A percentile compares a stretch with the other conserved stretches of the same genome.
Conservation (phyloP, 257 asterid species). For the Ilex aquifolium region DNA sequence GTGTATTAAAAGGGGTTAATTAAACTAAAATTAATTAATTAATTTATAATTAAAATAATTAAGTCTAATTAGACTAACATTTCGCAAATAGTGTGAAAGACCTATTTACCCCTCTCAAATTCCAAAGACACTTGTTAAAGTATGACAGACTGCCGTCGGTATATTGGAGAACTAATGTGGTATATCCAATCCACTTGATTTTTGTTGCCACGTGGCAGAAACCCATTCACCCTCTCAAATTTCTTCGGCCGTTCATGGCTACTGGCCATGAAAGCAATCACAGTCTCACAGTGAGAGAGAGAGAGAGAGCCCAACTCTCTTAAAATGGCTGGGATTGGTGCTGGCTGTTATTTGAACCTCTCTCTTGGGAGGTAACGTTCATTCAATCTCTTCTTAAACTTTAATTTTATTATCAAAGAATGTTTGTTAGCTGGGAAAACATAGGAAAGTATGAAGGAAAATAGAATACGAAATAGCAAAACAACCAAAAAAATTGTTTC, state of each 20-base stretch:
- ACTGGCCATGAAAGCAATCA: conserved; percentile 11
- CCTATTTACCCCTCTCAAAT: too few species aligned
- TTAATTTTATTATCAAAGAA: not conserved
- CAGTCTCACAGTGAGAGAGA: conserved; percentile 9
- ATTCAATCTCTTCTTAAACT: not conserved
- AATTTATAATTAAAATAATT: too few species aligned
- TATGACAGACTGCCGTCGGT: too few species aligned
- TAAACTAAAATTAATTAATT: too few species aligned
- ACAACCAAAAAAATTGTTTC: too few species aligned
- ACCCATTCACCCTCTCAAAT: conserved; percentile 41
- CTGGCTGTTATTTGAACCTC: conserved; percentile 43
- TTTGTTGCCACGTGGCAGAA: conserved; percentile 55
- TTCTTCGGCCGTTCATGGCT: conserved; percentile 33
- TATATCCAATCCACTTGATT: conserved; percentile 42
- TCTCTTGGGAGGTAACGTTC: conserved; percentile 48
- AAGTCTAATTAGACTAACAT: too few species aligned
- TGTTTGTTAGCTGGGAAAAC: too few species aligned
- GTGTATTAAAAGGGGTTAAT: too few species aligned
- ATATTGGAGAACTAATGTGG: not conserved
- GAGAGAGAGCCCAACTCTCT: conserved; percentile 5
- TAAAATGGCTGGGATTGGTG: conserved; percentile 63
- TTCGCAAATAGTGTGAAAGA: too few species aligned
- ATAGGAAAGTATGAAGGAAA: too few species aligned
- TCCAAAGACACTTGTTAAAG: too few species aligned
- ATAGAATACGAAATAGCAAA: too few species aligned